A percentile compares a stretch with the other conserved stretches of the same genome.
phyloP scores from a whole-genome alignment of 2,329 filamentous ascomycete species.

The Juglanconis oblonga region DNA sequence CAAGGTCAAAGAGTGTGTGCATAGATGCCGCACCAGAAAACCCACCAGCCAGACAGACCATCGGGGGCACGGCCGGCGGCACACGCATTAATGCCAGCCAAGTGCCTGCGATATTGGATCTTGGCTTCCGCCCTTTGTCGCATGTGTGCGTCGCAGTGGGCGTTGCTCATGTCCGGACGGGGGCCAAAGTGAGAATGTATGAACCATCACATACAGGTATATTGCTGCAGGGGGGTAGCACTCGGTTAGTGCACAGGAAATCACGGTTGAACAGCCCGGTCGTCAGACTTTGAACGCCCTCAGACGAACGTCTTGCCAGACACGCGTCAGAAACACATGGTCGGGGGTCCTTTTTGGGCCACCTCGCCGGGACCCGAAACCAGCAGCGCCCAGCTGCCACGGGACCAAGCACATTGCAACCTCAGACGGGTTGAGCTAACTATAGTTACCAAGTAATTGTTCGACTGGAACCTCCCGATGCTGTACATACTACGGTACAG shows the following conservation, averaged over 20 bases:
- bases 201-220: background rate
- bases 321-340: background rate
- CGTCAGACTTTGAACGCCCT: background rate
- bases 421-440: conserved; percentile 9
- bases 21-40: background rate
- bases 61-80: conserved; percentile 1
- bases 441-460: background rate
- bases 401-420: conserved; percentile 10
- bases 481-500: conserved; percentile 5
- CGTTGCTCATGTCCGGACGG: background rate
- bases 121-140: conserved; percentile 8
- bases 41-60: background rate
- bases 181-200: background rate
- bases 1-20: background rate
- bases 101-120: background rate
- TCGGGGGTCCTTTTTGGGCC: conserved; percentile 6
- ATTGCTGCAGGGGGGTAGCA: conserved; percentile 6
- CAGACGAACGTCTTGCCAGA: background rate
- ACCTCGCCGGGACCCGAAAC: conserved; percentile 12
- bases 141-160: conserved; percentile 5
- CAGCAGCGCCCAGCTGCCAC: conserved; percentile 14
- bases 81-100: conserved; percentile 4
- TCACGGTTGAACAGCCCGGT: conserved; percentile 1
- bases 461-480: conserved; percentile 1
- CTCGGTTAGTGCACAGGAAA: background rate